Conservation (phyloP, 441 rosid species). For the Erodium moschatum region DNA sequence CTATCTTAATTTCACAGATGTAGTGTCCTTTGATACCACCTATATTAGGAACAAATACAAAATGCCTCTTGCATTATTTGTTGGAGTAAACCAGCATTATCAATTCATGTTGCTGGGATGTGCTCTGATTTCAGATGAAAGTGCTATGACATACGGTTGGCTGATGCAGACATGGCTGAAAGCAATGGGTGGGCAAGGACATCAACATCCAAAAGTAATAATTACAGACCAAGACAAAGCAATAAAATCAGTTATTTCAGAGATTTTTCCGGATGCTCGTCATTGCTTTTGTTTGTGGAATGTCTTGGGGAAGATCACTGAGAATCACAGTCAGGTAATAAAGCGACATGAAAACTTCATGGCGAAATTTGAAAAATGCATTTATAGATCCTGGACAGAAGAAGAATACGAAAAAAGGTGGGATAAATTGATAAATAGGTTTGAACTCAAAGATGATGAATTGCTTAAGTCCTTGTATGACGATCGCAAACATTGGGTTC, state of each 20-base stretch:
- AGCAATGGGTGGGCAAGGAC: slow-evolving; percentile 60
- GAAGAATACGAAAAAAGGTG: slow-evolving; percentile 65
- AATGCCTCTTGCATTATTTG: slow-evolving; percentile 66
- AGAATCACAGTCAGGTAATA: slow-evolving; percentile 50
- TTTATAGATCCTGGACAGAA: slow-evolving; percentile 73
- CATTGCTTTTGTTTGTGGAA: slow-evolving; percentile 71
- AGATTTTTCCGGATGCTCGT: slow-evolving; percentile 44
- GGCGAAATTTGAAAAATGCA: slow-evolving; percentile 71
- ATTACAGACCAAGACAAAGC: slow-evolving; percentile 55
- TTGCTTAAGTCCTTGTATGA: slow-evolving; percentile 54
- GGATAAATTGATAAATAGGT: slow-evolving; percentile 62
- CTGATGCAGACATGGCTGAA: slow-evolving; percentile 66
- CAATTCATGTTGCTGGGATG: slow-evolving; percentile 77
- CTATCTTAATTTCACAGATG: slow-evolving; percentile 57
- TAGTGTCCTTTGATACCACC: slow-evolving; percentile 61
- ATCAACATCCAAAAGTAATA: slow-evolving; percentile 41
- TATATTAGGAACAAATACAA: slow-evolving; percentile 67
- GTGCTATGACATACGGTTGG: slow-evolving; percentile 58
- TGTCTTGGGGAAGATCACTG: slow-evolving; percentile 53
- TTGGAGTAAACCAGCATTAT: slow-evolving; percentile 82
- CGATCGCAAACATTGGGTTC: slow-evolving; percentile 67
- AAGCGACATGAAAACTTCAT: slow-evolving; percentile 55
- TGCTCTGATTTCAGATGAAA: slow-evolving; percentile 66
- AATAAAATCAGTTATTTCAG: slow-evolving; percentile 42
- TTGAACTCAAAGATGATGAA: slow-evolving; percentile 55